These are phyloP conservation scores for Aurinia saxatilis DNA, from an alignment of 345 rosid genomes.

Conservation along the genomic window DNA sequence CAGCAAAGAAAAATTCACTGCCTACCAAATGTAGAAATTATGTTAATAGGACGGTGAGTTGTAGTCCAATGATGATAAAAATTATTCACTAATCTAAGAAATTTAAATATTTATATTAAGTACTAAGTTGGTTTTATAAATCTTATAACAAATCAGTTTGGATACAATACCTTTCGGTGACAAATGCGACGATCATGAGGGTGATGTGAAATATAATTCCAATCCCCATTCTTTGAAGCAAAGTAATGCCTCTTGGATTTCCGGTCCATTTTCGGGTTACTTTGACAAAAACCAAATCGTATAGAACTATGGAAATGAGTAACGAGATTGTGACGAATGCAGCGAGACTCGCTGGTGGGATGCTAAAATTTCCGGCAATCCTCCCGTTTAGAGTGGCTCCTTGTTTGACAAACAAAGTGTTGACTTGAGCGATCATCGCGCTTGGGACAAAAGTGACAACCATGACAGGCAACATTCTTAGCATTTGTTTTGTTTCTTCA, in stretches of 20 bases:
- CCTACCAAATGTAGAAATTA: too few species aligned
- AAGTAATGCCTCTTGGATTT: slow-evolving; percentile 67
- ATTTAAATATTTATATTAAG: too few species aligned
- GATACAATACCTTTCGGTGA: slow-evolving; percentile 33
- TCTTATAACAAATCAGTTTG: too few species aligned
- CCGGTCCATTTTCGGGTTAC: slow-evolving; percentile 33
- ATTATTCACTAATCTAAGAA: too few species aligned
- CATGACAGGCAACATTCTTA: slow-evolving; percentile 75
- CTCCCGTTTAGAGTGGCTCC: slow-evolving; percentile 73
- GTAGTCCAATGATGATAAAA: too few species aligned
- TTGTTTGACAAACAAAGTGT: slow-evolving; percentile 83
- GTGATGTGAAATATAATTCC: slow-evolving; percentile 48
- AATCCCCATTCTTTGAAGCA: slow-evolving; percentile 73
- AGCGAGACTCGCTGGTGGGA: slow-evolving; percentile 64
- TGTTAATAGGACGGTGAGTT: too few species aligned
- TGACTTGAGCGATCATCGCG: slow-evolving; percentile 64
- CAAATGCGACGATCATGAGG: slow-evolving; percentile 47
- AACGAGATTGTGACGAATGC: slow-evolving; percentile 64
- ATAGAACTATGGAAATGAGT: slow-evolving; percentile 45
- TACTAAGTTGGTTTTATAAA: too few species aligned
- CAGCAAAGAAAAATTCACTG: too few species aligned
- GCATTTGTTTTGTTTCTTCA: slow-evolving; percentile 92
- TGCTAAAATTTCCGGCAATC: slow-evolving; percentile 37
- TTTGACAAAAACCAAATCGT: slow-evolving; percentile 51
- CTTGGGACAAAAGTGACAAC: slow-evolving; percentile 72